Evolutionary conservation across 2,329 filamentous ascomycete genomes (phyloP), one percentile per base, ranked within the genome.

Genomic region (Diaporthe citrichinensis): DNA sequence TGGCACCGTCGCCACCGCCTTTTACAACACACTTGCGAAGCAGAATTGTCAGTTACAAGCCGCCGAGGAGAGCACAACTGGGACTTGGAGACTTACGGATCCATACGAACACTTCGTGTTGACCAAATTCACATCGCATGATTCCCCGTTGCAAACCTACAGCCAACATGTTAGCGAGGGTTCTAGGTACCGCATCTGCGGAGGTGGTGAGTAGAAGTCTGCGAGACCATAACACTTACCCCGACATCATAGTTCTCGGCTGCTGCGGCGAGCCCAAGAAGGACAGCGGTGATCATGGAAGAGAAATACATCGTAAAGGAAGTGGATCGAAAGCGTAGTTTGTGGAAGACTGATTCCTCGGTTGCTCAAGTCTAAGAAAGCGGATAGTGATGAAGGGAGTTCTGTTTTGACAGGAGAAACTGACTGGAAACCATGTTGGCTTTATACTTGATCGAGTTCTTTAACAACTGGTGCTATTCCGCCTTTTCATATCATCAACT

Each of bases 1-100:
- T 55, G 20, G 25, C 53, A 55, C 53, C 53, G 53, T 55, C 53
- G n/a, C 25, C 53, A 55, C 53, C 53, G 25, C 53, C 53, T 55
- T 14, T 6, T 55, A 25, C 53, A 5, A 55, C 53, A 55, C 53
- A 55, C 53, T 55, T 31, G 15, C 53, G 14, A 31, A 15, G 2
- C 12, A 55, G 53, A 55, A 31, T 55, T 55, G 53, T 55, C 53
- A 55, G 15, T 31, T 55, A 31, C 12, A 55, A 55, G 25, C n/a
- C 5, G n/a, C 14, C 53, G 25, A 31, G 53, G 53, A 31, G 53
- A 17, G 53, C n/a, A 31, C 25, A 31, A 15, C 14, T 55, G 53
- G 25, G 17, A 14, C 2, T 55, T 17, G 25, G 53, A 31, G 1
- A 31, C 53, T 55, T 31, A 55, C 25, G 14, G 53, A 55, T 55